Conservation (phyloP, 306 rosid species). For the Albizia julibrissin region DNA sequence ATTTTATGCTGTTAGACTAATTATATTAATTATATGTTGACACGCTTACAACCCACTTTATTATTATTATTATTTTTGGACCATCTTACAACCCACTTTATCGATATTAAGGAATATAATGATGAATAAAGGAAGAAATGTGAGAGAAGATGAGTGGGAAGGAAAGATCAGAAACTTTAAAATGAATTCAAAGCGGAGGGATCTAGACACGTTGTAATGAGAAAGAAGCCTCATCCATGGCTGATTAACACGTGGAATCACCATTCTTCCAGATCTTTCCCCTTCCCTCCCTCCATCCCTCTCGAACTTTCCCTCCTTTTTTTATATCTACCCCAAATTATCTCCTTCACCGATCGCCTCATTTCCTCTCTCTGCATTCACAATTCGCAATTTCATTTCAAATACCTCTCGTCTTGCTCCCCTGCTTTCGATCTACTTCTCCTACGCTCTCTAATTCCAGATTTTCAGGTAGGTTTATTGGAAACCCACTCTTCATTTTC, state of each 20-base stretch:
- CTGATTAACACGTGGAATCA: conserved; percentile 23
- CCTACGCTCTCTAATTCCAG: not conserved
- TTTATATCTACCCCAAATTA: not conserved
- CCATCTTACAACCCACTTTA: no score
- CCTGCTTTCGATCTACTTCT: not conserved
- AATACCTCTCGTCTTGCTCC: not conserved
- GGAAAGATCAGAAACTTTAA: no score
- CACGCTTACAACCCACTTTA: no score
- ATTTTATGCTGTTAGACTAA: no score
- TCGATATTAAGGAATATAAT: no score
- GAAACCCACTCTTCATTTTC: not conserved
- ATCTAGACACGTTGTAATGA: not conserved
- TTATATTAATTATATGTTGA: no score
- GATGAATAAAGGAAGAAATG: no score
- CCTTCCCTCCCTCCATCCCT: not conserved
- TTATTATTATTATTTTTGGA: no score
- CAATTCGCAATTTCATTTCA: not conserved
- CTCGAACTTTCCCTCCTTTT: conserved; percentile 41
- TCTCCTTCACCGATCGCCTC: not conserved
- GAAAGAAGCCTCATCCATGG: not conserved
- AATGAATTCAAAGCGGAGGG: not conserved
- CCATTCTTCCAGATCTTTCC: conserved; percentile 40
- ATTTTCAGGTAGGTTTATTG: not conserved
- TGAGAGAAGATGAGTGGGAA: no score
- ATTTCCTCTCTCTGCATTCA: not conserved